Evolutionary conservation across 306 rosid species (phyloP).

Genomic region (Malus asiatica): DNA sequence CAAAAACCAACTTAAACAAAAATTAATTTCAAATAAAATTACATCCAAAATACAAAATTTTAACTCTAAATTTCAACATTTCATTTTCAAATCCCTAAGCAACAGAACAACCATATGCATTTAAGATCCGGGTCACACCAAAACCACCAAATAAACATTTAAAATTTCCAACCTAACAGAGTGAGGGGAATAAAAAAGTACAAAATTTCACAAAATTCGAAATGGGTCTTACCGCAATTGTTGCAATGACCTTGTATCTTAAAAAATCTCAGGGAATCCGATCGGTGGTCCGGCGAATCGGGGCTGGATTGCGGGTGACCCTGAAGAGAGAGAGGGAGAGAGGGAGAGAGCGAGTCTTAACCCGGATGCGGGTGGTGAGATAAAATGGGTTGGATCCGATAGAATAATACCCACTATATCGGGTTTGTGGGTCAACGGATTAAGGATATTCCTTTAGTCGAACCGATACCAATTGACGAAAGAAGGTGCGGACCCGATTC

Average conservation of each 20-base stretch:
- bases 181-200: background rate
- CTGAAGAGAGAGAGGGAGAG: background rate
- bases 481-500: background rate
- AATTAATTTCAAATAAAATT: background rate
- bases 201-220: background rate
- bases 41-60: background rate
- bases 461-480: background rate
- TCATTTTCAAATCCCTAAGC: background rate
- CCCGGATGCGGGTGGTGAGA: too few relatives aligned
- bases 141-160: background rate
- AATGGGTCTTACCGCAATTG: slow-evolving; percentile 21
- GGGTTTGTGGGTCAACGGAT: slow-evolving; percentile 1
- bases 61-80: background rate
- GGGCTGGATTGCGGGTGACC: slow-evolving; percentile 34
- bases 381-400: slow-evolving; percentile 31
- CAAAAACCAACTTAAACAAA: background rate
- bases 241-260: background rate
- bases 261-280: slow-evolving; percentile 20
- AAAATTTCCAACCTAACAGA: background rate
- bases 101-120: background rate
- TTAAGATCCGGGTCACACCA: slow-evolving; percentile 1
- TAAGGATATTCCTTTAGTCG: background rate
- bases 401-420: background rate
- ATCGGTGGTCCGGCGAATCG: slow-evolving; percentile 36
- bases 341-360: too few relatives aligned